phyloP scores from a whole-genome alignment of 2,329 filamentous ascomycete species.

The Colletotrichum brevisporum region DNA sequence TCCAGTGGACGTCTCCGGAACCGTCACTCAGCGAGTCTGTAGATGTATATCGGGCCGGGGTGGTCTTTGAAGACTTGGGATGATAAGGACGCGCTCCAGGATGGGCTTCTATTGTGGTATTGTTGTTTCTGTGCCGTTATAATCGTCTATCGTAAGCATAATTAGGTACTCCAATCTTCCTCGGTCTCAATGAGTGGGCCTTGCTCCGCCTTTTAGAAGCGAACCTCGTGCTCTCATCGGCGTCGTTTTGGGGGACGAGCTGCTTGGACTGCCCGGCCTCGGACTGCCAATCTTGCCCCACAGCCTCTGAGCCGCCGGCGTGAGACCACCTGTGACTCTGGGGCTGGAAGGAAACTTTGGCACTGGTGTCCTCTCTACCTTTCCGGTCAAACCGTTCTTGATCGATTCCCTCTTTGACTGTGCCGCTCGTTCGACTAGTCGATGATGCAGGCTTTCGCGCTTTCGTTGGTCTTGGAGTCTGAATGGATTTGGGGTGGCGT shows the following conservation, averaged over 20 bases:
- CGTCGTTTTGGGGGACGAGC: conserved; percentile 54
- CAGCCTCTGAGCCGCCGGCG: conserved; percentile 80
- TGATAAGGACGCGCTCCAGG: no score
- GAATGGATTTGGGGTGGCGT: conserved; percentile 83
- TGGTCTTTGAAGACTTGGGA: no score
- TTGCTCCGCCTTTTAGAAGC: conserved; percentile 51
- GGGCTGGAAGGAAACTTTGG: conserved; percentile 80
- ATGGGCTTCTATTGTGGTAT: not conserved
- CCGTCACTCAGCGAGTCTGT: no score
- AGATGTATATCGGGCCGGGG: no score
- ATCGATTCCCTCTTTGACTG: conserved; percentile 77
- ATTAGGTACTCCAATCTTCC: not conserved
- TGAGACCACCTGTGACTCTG: conserved; percentile 70
- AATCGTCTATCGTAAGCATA: not conserved
- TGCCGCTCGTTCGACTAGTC: conserved; percentile 87
- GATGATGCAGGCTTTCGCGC: conserved; percentile 85
- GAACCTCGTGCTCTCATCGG: conserved; percentile 56
- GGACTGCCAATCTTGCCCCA: conserved; percentile 71
- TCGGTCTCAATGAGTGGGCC: conserved; percentile 43
- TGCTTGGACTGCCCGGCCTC: conserved; percentile 55
- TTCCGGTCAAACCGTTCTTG: conserved; percentile 72
- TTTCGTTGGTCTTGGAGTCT: conserved; percentile 80
- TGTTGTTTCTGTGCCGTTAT: not conserved
- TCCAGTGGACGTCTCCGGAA: no score
- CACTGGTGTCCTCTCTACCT: conserved; percentile 71